phyloP scores from a whole-genome alignment of 1,284 basidiomycete species.

The Apiotrichum montevideense region DNA sequence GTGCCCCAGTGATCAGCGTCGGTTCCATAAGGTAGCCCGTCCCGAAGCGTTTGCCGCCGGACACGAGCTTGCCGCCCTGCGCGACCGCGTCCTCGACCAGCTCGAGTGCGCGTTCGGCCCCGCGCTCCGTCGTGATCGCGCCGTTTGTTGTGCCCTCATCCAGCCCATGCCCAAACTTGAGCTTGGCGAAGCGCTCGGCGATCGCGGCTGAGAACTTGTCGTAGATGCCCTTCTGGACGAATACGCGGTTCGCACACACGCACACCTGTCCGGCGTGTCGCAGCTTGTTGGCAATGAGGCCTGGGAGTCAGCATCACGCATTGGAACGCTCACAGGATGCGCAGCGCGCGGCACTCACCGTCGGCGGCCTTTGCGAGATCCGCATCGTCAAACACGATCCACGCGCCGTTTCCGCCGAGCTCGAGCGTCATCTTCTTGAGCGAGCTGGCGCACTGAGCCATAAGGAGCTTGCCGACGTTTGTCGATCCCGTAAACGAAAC shows the following conservation, averaged over 20 bases:
- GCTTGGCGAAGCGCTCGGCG: constrained; percentile 56
- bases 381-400: constrained; percentile 45
- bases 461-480: constrained; percentile 34
- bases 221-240: constrained; percentile 57
- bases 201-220: constrained; percentile 28
- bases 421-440: constrained; percentile 46
- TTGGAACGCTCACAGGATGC: too few relatives aligned
- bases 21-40: constrained; percentile 65
- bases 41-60: constrained; percentile 63
- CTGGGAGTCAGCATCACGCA: background rate
- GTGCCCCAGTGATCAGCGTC: constrained; percentile 78
- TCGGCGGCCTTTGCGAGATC: constrained; percentile 37
- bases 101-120: constrained; percentile 69
- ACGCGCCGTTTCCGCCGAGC: constrained; percentile 44
- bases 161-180: constrained; percentile 83
- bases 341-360: constrained; percentile 2
- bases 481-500: constrained; percentile 86
- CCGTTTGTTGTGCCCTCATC: constrained; percentile 69
- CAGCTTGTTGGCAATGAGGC: constrained; percentile 77
- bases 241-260: constrained; percentile 61
- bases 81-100: constrained; percentile 77
- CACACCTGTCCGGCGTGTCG: constrained; percentile 76
- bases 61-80: constrained; percentile 73
- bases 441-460: constrained; percentile 34
- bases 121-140: constrained; percentile 75